Evolutionary conservation across 2,329 filamentous ascomycete species (phyloP), one percentile per base, ranked within the genome.

Genomic region (Ceratocystiopsis sp.): DNA sequence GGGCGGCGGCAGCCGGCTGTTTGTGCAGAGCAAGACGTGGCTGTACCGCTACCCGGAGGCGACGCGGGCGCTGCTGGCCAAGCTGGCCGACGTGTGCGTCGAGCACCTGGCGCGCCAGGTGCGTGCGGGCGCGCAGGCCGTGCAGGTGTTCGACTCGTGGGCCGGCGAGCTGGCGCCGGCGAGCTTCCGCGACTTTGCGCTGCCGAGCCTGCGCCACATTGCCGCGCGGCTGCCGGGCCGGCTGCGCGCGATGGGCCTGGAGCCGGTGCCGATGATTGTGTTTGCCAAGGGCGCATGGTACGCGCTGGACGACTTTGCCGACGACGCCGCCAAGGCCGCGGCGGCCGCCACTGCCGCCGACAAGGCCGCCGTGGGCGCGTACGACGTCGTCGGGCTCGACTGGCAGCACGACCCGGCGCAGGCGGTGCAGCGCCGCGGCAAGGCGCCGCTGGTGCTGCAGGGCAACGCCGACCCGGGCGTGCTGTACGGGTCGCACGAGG

Each of bases 211-310:
- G 42, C 73, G 73, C 37, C 78, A 87, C 57, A 96, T 98, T 52
- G 78, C 86, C 12, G 68, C 80, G 51, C 73, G 87, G 51, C 71
- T 98, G 4, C 89, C 89, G 1, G 69, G 67, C 52, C 78, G 76
- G 47, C 65, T 96, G 45, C 66, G 73, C 52, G 80, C 84, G 57
- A 69, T 93, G 56, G 78, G 78, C 0, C 63, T 89, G 42, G 82
- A 87, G 45, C 69, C 67, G 12, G 89, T 98, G 3, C 91, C 91
- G 3, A 95, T 96, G 87, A 93, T 87, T 6, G 86, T 96, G 19
- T 98, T 98, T 60, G 86, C 91, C 34, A 98, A 98, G 67, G 91
- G 91, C 12, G 89, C 91, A 12, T 96, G 91, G 84, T 91, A 93
- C 61, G 85, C 86, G 4, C 69, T 98, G 40, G 84, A 95, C 52